Percentiles rank a stretch among this genome's conserved stretches.
Conservation (phyloP, 2,329 filamentous ascomycete genomes). For the Chaetomiaceae sp. region DNA sequence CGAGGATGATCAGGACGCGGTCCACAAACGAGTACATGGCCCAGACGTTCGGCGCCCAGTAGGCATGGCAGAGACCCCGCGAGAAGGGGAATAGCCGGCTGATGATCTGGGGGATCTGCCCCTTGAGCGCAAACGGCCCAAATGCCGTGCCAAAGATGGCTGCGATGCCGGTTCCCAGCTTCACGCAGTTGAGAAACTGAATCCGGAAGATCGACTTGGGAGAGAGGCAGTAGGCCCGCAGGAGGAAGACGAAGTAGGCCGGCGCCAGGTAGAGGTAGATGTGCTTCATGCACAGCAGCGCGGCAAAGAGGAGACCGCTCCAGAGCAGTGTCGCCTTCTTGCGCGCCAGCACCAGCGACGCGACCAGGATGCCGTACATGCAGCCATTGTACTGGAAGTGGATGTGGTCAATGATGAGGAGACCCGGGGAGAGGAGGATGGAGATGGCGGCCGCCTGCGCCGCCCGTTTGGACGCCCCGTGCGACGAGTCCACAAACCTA, state of each 20-base stretch:
- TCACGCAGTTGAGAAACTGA: conserved; percentile 72
- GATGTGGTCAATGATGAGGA: conserved; percentile 96
- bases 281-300: conserved; percentile 89
- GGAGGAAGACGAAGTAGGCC: conserved; percentile 89
- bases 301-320: conserved; percentile 80
- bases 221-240: conserved; percentile 85
- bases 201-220: conserved; percentile 70
- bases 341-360: conserved; percentile 79
- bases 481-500: conserved; percentile 71
- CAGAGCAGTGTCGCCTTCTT: conserved; percentile 67
- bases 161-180: conserved; percentile 70
- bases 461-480: conserved; percentile 60
- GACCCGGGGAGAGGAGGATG: conserved; percentile 82
- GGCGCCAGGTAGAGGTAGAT: conserved; percentile 96
- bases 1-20: conserved; percentile 75
- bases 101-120: conserved; percentile 78
- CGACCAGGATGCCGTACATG: conserved; percentile 83
- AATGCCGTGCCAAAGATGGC: conserved; percentile 75
- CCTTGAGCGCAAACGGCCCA: conserved; percentile 78
- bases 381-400: conserved; percentile 99
- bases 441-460: conserved; percentile 85
- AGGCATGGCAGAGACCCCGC: conserved; percentile 89
- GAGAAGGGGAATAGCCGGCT: conserved; percentile 90
- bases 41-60: conserved; percentile 98
- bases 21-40: conserved; percentile 93